phyloP scores from a whole-genome alignment of 1,139 yeast species.

The Suhomyces kunorum region DNA sequence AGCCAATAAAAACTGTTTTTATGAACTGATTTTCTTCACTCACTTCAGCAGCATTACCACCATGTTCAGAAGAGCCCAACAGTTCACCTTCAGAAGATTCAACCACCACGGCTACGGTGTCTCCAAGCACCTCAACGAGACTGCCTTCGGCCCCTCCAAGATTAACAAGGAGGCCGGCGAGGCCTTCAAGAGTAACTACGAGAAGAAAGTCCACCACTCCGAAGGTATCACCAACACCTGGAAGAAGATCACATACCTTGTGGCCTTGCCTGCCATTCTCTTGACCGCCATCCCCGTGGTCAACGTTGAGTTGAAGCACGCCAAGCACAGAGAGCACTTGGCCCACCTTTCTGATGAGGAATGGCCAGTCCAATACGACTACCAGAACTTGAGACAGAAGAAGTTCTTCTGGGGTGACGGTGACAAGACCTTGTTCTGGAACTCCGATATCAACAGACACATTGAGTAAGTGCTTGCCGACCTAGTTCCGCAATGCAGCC shows the following conservation, averaged over 20 bases:
- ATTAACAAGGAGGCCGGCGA: constrained; percentile 45
- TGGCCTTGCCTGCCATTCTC: constrained; percentile 80
- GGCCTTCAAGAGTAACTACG: constrained; percentile 41
- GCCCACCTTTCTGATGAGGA: constrained; percentile 80
- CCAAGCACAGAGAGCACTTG: constrained; percentile 83
- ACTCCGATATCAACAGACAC: constrained; percentile 87
- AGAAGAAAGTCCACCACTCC: constrained; percentile 79
- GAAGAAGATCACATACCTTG: constrained; percentile 78
- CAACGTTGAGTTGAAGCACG: constrained; percentile 82
- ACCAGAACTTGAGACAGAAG: constrained; percentile 83
- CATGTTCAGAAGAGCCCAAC: constrained; percentile 42
- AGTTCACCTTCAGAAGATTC: constrained; percentile 47
- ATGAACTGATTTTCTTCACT: constrained; percentile 10
- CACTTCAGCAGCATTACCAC: constrained; percentile 5
- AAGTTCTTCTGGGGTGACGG: constrained; percentile 99
- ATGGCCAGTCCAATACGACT: constrained; percentile 89
- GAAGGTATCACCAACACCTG: constrained; percentile 72
- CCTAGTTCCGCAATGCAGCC: not conserved
- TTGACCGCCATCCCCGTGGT: constrained; percentile 78
- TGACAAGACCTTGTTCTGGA: constrained; percentile 97
- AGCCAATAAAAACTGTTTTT: constrained; percentile 12
- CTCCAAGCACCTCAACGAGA: constrained; percentile 45
- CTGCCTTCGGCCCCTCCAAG: constrained; percentile 39
- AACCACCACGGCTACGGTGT: constrained; percentile 42
- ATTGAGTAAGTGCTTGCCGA: constrained; percentile 31